These are phyloP conservation scores for Lepraria neglecta DNA, from an alignment of 495 filamentous ascomycete genomes.

Conservation along the genomic window DNA sequence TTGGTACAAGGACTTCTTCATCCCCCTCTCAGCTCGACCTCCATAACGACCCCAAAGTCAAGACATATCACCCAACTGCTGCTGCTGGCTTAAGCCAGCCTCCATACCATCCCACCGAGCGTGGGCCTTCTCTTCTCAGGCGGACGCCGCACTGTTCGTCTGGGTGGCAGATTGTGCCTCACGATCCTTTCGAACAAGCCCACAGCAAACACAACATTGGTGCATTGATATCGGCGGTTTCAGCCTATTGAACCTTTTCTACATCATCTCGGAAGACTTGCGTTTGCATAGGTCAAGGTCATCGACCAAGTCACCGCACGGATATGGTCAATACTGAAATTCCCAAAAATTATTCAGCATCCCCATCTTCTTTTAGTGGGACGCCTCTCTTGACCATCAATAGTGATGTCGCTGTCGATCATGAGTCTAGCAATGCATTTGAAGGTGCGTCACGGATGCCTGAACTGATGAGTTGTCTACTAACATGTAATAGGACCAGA, in stretches of 20 bases:
- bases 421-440: constrained; percentile 95
- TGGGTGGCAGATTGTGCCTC: constrained; percentile 68
- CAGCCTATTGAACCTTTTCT: not conserved
- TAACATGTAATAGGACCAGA: constrained; percentile 62
- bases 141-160: constrained; percentile 85
- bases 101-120: constrained; percentile 33
- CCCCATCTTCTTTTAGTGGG: constrained; percentile 66
- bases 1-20: constrained; percentile 70
- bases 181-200: constrained; percentile 34
- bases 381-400: constrained; percentile 93
- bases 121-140: constrained; percentile 95
- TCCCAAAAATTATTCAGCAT: constrained; percentile 70
- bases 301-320: constrained; percentile 29
- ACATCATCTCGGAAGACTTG: not conserved
- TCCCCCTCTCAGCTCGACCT: constrained; percentile 75
- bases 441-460: constrained; percentile 57
- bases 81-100: constrained; percentile 41
- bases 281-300: constrained; percentile 5
- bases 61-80: constrained; percentile 43
- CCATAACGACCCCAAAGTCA: constrained; percentile 63
- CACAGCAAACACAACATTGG: not conserved
- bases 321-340: constrained; percentile 81
- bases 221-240: not conserved
- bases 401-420: constrained; percentile 85
- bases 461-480: not conserved